Percentiles rank a stretch among this genome's conserved stretches.
Evolutionary conservation across 345 rosid species (phyloP).

Genomic region (Cardamine resedifolia): DNA sequence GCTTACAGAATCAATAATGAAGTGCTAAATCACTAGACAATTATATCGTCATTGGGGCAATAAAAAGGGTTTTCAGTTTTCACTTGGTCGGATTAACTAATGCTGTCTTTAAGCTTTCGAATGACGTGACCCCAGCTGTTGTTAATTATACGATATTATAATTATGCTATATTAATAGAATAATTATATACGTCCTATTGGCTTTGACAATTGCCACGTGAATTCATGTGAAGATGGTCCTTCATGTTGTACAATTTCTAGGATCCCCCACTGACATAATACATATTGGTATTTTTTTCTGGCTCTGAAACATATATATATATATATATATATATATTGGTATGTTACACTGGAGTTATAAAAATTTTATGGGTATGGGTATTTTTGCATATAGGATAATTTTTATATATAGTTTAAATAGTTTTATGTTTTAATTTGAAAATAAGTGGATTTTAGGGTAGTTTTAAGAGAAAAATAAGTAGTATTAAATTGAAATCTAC

Average conservation of each 20-base stretch:
- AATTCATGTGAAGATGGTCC: slow-evolving; percentile 40
- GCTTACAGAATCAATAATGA: not conserved
- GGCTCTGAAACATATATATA: no score
- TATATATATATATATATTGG: not conserved
- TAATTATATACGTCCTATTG: slow-evolving; percentile 28
- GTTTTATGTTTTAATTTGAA: no score
- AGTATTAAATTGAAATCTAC: no score
- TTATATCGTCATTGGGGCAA: not conserved
- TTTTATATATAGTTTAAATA: no score
- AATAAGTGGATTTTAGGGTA: no score
- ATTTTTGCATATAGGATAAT: no score
- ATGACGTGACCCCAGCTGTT: slow-evolving; percentile 1
- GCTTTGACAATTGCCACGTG: slow-evolving; percentile 42
- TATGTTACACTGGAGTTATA: not conserved
- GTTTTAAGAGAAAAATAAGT: no score
- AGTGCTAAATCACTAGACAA: not conserved
- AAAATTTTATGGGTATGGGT: no score
- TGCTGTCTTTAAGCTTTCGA: slow-evolving; percentile 35
- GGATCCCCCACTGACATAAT: slow-evolving; percentile 22
- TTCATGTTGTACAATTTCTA: slow-evolving; percentile 22
- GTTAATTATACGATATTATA: slow-evolving; percentile 20
- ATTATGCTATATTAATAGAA: slow-evolving; percentile 25
- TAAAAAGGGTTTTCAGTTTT: not conserved
- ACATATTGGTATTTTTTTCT: not conserved
- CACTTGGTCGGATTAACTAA: slow-evolving; percentile 33